phyloP scores from a whole-genome alignment of 805 yeast species.

The Kregervanrija pseudodelftensis region DNA sequence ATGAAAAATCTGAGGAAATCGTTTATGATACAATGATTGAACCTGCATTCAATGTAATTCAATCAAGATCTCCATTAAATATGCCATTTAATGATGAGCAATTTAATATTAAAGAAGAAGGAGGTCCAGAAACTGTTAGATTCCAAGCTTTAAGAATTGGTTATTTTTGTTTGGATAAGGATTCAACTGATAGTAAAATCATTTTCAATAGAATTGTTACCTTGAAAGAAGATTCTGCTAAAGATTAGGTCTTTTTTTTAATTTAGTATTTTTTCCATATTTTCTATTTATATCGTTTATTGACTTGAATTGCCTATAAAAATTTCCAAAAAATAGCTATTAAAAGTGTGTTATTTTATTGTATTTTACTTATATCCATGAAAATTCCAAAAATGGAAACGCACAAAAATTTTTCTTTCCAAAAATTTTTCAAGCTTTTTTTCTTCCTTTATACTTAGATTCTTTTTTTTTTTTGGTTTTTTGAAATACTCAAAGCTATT shows the following conservation, averaged over 20 bases:
- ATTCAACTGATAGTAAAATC: constrained; percentile 52
- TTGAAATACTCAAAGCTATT: background rate
- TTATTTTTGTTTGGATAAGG: constrained; percentile 86
- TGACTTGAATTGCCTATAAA: background rate
- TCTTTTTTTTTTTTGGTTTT: background rate
- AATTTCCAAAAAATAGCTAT: background rate
- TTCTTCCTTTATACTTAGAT: too few relatives aligned
- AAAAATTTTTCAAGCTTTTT: too few relatives aligned
- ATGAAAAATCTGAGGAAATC: constrained; percentile 69
- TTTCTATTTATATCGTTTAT: background rate
- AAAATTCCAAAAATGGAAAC: background rate
- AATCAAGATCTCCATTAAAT: constrained; percentile 69
- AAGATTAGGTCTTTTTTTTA: constrained; percentile 18
- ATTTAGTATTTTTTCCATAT: background rate
- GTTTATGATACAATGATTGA: constrained; percentile 66
- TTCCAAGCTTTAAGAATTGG: constrained; percentile 98
- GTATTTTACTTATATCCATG: background rate
- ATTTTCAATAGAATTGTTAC: constrained; percentile 89
- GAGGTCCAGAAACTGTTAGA: constrained; percentile 74
- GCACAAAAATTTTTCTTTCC: background rate
- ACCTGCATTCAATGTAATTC: constrained; percentile 63
- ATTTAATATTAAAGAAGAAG: constrained; percentile 66
- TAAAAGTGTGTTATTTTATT: background rate
- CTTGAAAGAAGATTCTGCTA: constrained; percentile 72
- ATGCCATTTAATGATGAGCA: constrained; percentile 48